Percentiles rank a stretch among this genome's conserved stretches.
Evolutionary conservation across 2,329 filamentous ascomycete species (phyloP).

Genomic region (Stachybotrys elegans): DNA sequence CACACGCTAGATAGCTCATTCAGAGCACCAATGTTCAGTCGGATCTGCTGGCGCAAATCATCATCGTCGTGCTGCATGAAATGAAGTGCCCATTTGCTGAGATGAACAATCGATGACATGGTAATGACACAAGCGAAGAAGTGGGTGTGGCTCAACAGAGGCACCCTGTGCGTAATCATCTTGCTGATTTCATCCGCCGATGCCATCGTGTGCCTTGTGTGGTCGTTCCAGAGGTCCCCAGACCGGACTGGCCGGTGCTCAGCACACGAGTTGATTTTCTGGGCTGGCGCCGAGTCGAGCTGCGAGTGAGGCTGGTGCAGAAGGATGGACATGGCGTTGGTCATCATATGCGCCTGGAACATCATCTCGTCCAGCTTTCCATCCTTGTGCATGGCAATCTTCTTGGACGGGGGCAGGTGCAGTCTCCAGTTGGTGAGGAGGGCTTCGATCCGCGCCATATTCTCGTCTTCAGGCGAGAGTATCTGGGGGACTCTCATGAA

Average conservation of each 20-base stretch:
- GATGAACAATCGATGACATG: slow-evolving; percentile 72
- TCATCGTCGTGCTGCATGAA: slow-evolving; percentile 57
- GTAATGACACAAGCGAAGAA: slow-evolving; percentile 81
- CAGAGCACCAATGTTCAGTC: slow-evolving; percentile 72
- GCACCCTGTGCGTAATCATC: slow-evolving; percentile 68
- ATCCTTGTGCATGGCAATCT: slow-evolving; percentile 61
- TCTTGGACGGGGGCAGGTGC: slow-evolving; percentile 69
- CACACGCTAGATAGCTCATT: slow-evolving; percentile 65
- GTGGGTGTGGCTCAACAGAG: slow-evolving; percentile 69
- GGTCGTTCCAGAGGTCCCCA: slow-evolving; percentile 52
- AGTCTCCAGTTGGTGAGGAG: slow-evolving; percentile 69
- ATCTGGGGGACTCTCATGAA: slow-evolving; percentile 59
- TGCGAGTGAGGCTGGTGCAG: slow-evolving; percentile 77
- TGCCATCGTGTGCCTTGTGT: slow-evolving; percentile 75
- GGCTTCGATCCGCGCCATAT: slow-evolving; percentile 45
- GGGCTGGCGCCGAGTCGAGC: slow-evolving; percentile 57
- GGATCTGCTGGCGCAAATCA: slow-evolving; percentile 67
- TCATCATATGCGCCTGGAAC: slow-evolving; percentile 85
- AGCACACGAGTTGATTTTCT: slow-evolving; percentile 61
- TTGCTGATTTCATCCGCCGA: slow-evolving; percentile 74
- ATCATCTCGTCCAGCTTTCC: slow-evolving; percentile 82
- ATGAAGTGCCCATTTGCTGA: slow-evolving; percentile 70
- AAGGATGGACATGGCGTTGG: slow-evolving; percentile 60
- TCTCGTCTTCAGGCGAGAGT: slow-evolving; percentile 48
- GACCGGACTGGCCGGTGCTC: slow-evolving; percentile 48